Conservation (phyloP, 2,329 filamentous ascomycete genomes). For the Colletotrichum destructivum region DNA sequence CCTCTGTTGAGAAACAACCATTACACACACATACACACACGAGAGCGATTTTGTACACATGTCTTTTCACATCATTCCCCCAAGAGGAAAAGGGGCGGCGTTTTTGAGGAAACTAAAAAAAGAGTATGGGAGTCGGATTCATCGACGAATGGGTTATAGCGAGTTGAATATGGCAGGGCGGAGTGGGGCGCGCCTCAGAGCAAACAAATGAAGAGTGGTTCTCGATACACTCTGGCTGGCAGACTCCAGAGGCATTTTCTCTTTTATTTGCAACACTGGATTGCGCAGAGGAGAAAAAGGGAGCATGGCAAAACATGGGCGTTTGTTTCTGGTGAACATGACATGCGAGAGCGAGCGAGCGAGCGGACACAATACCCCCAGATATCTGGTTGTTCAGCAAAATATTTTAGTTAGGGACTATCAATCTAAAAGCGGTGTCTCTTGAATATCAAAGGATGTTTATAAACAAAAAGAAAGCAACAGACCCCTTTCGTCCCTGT, state of each 20-base stretch:
- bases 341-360: slow-evolving; percentile 47
- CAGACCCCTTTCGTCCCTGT: background rate
- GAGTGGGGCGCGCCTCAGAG: slow-evolving; percentile 51
- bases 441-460: background rate
- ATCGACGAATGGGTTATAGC: background rate
- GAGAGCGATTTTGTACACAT: background rate
- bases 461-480: too few species aligned
- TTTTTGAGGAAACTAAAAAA: slow-evolving; percentile 29
- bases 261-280: background rate
- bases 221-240: slow-evolving; percentile 45
- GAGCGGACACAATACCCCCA: slow-evolving; percentile 54
- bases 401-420: slow-evolving; percentile 15
- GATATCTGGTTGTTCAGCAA: slow-evolving; percentile 29
- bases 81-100: slow-evolving; percentile 7
- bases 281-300: background rate
- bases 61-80: background rate
- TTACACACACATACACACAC: background rate
- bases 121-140: slow-evolving; percentile 11
- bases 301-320: slow-evolving; percentile 26
- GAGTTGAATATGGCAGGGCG: background rate
- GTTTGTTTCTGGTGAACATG: slow-evolving; percentile 64
- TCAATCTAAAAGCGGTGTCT: slow-evolving; percentile 24
- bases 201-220: slow-evolving; percentile 44
- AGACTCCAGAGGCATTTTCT: slow-evolving; percentile 45
- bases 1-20: background rate